Percentiles rank a stretch among this genome's conserved stretches.
Evolutionary conservation across 148 eudicot species (phyloP).

Genomic region (Bassia scoparia): DNA sequence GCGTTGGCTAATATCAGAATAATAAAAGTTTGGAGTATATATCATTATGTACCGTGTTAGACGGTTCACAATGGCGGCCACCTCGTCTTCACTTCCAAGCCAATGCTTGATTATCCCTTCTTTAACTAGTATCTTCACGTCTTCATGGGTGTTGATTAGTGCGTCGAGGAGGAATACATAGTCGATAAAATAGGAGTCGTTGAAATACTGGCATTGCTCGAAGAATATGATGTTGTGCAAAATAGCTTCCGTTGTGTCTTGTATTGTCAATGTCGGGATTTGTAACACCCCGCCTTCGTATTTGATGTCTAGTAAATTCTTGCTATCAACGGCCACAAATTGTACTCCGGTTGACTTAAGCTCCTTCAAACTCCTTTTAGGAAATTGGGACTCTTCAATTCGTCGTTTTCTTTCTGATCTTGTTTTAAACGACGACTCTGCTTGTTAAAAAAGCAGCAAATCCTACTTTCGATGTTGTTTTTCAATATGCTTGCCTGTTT

Average conservation of each 20-base stretch:
- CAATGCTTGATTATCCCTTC: slow-evolving; percentile 26
- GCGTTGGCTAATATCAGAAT: not conserved
- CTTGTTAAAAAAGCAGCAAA: too few relatives aligned
- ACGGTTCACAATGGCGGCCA: slow-evolving; percentile 22
- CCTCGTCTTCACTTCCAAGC: slow-evolving; percentile 20
- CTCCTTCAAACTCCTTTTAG: too few relatives aligned
- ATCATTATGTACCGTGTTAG: not conserved
- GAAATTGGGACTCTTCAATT: too few relatives aligned
- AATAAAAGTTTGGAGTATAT: not conserved
- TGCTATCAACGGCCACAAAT: too few relatives aligned
- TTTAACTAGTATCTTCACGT: slow-evolving; percentile 21
- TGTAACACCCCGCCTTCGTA: too few relatives aligned
- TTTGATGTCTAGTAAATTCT: too few relatives aligned
- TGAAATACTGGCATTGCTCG: slow-evolving; percentile 18
- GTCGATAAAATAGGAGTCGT: slow-evolving; percentile 28
- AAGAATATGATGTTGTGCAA: slow-evolving; percentile 23
- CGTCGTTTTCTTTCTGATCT: too few relatives aligned
- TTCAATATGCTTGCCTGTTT: too few relatives aligned
- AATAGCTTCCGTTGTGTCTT: slow-evolving; percentile 4
- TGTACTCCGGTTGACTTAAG: too few relatives aligned
- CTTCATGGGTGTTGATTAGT: slow-evolving; percentile 27
- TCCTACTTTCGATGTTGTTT: too few relatives aligned
- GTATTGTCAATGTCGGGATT: too few relatives aligned
- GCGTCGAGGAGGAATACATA: slow-evolving; percentile 21
- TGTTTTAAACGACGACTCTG: too few relatives aligned